These are phyloP conservation scores for Yamadazyma trypodendri DNA, from an alignment of 1,139 yeast species.

Conservation along the genomic window DNA sequence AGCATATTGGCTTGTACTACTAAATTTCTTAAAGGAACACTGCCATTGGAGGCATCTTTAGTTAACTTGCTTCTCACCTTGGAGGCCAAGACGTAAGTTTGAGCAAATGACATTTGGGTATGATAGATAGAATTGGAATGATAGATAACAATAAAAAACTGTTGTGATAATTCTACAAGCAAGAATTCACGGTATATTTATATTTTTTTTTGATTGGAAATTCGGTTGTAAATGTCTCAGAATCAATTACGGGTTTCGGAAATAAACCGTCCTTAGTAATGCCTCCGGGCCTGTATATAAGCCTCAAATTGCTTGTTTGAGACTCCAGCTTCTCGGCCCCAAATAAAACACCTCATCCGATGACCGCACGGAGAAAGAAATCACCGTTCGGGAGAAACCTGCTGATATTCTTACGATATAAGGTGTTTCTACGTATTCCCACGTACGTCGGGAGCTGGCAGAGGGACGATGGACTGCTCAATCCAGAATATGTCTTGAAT, in stretches of 20 bases:
- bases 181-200: slow-evolving; percentile 8
- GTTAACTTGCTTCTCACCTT: slow-evolving; percentile 69
- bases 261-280: slow-evolving; percentile 4
- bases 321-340: not conserved
- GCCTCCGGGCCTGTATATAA: not conserved
- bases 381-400: not conserved
- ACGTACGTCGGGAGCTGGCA: too few species aligned
- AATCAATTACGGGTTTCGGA: slow-evolving; percentile 4
- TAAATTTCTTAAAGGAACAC: slow-evolving; percentile 58
- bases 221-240: slow-evolving; percentile 3
- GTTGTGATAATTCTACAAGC: not conserved
- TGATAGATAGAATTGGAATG: not conserved
- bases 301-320: not conserved
- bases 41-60: slow-evolving; percentile 60
- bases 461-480: too few species aligned
- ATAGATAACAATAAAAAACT: not conserved
- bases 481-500: too few species aligned
- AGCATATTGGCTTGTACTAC: slow-evolving; percentile 78
- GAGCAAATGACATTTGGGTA: slow-evolving; percentile 39
- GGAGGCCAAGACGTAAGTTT: slow-evolving; percentile 65
- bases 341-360: slow-evolving; percentile 2
- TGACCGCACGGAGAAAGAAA: not conserved
- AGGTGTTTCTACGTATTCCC: too few species aligned
- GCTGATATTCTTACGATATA: not conserved
- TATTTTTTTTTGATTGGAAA: slow-evolving; percentile 3